These are phyloP conservation scores for Incumbomyces lentus DNA, from an alignment of 2,329 filamentous ascomycete genomes.

Conservation along the genomic window DNA sequence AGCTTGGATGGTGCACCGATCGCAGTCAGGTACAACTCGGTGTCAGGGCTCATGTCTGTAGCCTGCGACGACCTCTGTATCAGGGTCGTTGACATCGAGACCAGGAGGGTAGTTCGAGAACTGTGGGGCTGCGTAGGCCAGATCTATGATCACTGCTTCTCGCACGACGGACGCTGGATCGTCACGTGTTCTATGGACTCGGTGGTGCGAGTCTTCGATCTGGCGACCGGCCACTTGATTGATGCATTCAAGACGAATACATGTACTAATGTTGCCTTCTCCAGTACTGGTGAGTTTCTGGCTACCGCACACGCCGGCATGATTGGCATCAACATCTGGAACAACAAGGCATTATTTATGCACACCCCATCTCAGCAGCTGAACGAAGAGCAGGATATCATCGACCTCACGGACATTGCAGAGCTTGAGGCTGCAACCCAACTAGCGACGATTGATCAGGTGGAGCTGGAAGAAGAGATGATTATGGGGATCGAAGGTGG, in stretches of 20 bases:
- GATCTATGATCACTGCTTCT: conserved; percentile 79
- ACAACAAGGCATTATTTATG: conserved; percentile 81
- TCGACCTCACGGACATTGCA: conserved; percentile 48
- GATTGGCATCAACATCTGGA: conserved; percentile 90
- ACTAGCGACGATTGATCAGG: conserved; percentile 56
- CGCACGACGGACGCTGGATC: conserved; percentile 86
- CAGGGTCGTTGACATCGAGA: conserved; percentile 80
- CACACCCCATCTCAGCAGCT: conserved; percentile 81
- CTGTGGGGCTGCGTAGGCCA: conserved; percentile 69
- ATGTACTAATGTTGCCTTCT: conserved; percentile 80
- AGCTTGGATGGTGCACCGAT: conserved; percentile 72
- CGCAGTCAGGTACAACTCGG: conserved; percentile 67
- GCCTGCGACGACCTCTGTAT: conserved; percentile 83
- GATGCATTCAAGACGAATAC: conserved; percentile 75
- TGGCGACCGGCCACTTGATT: conserved; percentile 89
- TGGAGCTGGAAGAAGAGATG: conserved; percentile 33
- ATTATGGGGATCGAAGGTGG: conserved; percentile 39
- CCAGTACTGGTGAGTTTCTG: conserved; percentile 82
- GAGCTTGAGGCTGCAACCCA: conserved; percentile 65
- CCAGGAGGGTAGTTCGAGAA: conserved; percentile 81
- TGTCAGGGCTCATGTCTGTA: conserved; percentile 77
- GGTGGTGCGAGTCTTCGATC: conserved; percentile 79
- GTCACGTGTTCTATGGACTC: conserved; percentile 75
- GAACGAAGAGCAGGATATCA: conserved; percentile 61
- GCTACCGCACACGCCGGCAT: conserved; percentile 74